A percentile compares a stretch with the other conserved stretches of the same genome.
These are phyloP conservation scores for Simmondsia chinensis DNA, from an alignment of 148 eudicot species.

Conservation along the genomic window DNA sequence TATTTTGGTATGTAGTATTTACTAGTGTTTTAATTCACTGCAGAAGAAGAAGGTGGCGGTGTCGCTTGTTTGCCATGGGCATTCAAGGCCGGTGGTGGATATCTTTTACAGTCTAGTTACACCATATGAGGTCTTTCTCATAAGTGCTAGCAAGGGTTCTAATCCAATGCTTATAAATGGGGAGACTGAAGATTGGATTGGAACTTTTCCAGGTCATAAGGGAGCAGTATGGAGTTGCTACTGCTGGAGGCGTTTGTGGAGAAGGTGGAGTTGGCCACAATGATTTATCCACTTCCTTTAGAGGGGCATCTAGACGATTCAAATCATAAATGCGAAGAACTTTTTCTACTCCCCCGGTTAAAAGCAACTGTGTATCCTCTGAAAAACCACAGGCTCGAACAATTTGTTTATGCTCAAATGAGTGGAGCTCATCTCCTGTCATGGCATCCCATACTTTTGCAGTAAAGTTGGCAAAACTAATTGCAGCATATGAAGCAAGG, in stretches of 20 bases:
- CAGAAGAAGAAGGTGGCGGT: slow-evolving; percentile 66
- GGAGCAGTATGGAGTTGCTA: slow-evolving; percentile 98
- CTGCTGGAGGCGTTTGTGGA: too few species aligned
- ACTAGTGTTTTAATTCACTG: too few species aligned
- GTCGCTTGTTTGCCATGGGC: slow-evolving; percentile 84
- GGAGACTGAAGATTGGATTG: slow-evolving; percentile 93
- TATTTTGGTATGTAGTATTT: too few species aligned
- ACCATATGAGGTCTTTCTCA: slow-evolving; percentile 70
- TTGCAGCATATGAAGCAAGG: slow-evolving; percentile 72
- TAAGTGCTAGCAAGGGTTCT: slow-evolving; percentile 93
- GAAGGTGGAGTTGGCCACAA: too few species aligned
- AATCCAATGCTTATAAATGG: slow-evolving; percentile 92
- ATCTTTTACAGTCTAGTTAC: slow-evolving; percentile 77
- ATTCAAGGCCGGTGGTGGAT: slow-evolving; percentile 87
- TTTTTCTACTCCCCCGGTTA: slow-evolving; percentile 94
- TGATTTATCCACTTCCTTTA: slow-evolving; percentile 81
- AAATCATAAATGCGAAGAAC: slow-evolving; percentile 78
- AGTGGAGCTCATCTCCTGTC: slow-evolving; percentile 83
- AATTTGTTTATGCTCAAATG: slow-evolving; percentile 96
- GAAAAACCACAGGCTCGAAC: slow-evolving; percentile 91
- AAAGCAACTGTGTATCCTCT: slow-evolving; percentile 64
- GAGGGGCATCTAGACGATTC: slow-evolving; percentile 84
- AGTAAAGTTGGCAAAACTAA: slow-evolving; percentile 84
- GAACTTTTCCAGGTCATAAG: slow-evolving; percentile 89
- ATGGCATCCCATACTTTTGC: slow-evolving; percentile 99